Evolutionary conservation across 768 basidiomycete species (phyloP), one percentile per base, ranked within the genome.

Genomic region (Podaxis sp.): DNA sequence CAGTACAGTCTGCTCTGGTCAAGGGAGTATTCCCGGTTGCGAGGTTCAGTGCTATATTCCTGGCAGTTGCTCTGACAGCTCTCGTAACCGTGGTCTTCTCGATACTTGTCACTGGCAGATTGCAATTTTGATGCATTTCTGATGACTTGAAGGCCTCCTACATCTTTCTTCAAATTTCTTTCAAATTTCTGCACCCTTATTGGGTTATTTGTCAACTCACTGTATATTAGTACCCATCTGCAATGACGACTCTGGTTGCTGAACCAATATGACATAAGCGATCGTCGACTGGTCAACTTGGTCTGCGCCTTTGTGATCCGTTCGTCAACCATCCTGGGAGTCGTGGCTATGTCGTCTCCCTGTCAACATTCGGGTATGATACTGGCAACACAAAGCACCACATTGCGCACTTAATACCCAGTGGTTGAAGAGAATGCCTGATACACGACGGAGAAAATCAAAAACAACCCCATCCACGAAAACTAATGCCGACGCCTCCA

Each of bases 1-100:
- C 71, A 0, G 76, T 86, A 3, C 86, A 87, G 67, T 68, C 70
- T 0, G 79, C 82, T 6, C 76, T 87, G 59, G 74, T 78, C 1
- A 76, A 78, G 42, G 84, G 84, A 8, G 67, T 76, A 52, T 87
- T 85, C 66, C 85, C 86, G 2, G 78, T 79, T n/a, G 82, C 85
- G n/a, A 75, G 84, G 8, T 52, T 79, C 17, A 76, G 79, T 7
- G 76, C 76, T 1, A 70, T 71, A 1, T 71, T 79, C n/a, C 71
- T 87, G 9, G 72, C 79, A 17, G 66, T 77, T 9, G 58, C 76
- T 22, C 73, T 85, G 4, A 73, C 74, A 5, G 69, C 74, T 15
- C 67, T 84, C 6, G 78, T 82, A 1, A 73, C 72, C 17, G 68
- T 79, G n/a, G 75, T 79, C 3, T 82, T 84, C 68, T 76, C 74